phyloP scores from a whole-genome alignment of 2,329 filamentous ascomycete genomes.

The Cladosporium austrohemisphaericum region DNA sequence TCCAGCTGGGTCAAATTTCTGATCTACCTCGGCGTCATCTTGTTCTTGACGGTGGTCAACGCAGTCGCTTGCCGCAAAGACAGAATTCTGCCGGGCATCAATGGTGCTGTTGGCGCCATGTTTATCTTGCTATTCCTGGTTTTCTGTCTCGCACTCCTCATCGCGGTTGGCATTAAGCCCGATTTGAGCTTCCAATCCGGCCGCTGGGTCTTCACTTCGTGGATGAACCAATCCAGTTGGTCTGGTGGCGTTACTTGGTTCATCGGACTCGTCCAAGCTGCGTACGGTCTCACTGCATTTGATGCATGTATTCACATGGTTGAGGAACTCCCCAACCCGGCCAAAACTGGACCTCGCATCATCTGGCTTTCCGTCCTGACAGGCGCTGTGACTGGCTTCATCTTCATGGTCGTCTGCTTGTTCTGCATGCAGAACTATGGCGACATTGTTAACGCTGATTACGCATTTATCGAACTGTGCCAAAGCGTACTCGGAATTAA shows the following conservation, averaged over 20 bases:
- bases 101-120: conserved; percentile 54
- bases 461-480: conserved; percentile 57
- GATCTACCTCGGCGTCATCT: conserved; percentile 51
- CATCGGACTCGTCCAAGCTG: conserved; percentile 54
- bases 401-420: conserved; percentile 54
- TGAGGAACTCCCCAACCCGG: conserved; percentile 53
- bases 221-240: conserved; percentile 54
- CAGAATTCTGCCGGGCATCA: conserved; percentile 49
- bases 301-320: conserved; percentile 59
- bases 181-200: conserved; percentile 47
- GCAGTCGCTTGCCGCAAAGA: conserved; percentile 51
- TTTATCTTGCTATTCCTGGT: conserved; percentile 53
- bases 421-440: conserved; percentile 53
- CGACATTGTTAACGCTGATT: conserved; percentile 27
- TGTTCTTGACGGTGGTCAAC: conserved; percentile 50
- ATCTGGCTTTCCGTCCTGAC: conserved; percentile 52
- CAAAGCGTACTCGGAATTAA: conserved; percentile 48
- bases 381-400: conserved; percentile 46
- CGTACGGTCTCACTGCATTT: conserved; percentile 56
- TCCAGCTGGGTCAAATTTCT: conserved; percentile 54
- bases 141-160: conserved; percentile 50
- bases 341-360: conserved; percentile 49
- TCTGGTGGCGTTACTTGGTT: conserved; percentile 56
- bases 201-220: conserved; percentile 51
- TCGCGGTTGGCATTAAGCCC: conserved; percentile 47